These are phyloP conservation scores for Leccinum ochraceum DNA, from an alignment of 768 basidiomycete genomes.

Conservation along the genomic window DNA sequence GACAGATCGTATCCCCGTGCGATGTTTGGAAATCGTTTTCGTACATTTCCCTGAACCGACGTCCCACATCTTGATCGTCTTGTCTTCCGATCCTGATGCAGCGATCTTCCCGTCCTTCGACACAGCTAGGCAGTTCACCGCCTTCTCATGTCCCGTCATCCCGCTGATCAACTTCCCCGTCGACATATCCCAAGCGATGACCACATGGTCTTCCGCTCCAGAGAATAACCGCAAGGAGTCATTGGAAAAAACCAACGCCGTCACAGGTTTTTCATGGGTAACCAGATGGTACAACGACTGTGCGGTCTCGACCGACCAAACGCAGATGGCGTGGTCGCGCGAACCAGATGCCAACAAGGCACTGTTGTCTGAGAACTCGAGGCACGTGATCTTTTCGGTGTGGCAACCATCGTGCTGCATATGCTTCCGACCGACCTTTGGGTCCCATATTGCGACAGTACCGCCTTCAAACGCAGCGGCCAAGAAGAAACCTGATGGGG, in stretches of 20 bases:
- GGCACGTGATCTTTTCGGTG: constrained; percentile 13
- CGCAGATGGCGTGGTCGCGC: constrained; percentile 15
- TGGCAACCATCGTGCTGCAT: constrained; percentile 18
- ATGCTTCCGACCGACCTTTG: constrained; percentile 19
- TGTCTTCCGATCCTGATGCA: constrained; percentile 29
- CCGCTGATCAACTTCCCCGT: constrained; percentile 15
- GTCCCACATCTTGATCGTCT: constrained; percentile 28
- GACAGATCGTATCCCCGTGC: constrained; percentile 12
- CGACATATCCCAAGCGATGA: constrained; percentile 22
- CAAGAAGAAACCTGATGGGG: constrained; percentile 20
- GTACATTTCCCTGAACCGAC: constrained; percentile 16
- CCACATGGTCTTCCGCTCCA: constrained; percentile 23
- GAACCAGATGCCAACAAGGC: constrained; percentile 21
- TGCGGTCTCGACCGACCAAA: constrained; percentile 26
- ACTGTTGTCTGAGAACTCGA: constrained; percentile 23
- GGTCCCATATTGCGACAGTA: constrained; percentile 21
- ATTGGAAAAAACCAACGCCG: constrained; percentile 22
- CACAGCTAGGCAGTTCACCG: constrained; percentile 19
- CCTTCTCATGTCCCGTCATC: constrained; percentile 22
- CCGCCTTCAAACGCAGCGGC: constrained; percentile 22
- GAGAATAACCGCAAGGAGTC: constrained; percentile 24
- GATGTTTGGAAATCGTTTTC: constrained; percentile 15
- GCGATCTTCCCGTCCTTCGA: constrained; percentile 19
- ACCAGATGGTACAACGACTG: constrained; percentile 13
- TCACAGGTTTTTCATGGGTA: constrained; percentile 21